These are phyloP conservation scores for Cryptosporidium meleagridis DNA, from an alignment of 169 alveolate species.

Conservation along the genomic window DNA sequence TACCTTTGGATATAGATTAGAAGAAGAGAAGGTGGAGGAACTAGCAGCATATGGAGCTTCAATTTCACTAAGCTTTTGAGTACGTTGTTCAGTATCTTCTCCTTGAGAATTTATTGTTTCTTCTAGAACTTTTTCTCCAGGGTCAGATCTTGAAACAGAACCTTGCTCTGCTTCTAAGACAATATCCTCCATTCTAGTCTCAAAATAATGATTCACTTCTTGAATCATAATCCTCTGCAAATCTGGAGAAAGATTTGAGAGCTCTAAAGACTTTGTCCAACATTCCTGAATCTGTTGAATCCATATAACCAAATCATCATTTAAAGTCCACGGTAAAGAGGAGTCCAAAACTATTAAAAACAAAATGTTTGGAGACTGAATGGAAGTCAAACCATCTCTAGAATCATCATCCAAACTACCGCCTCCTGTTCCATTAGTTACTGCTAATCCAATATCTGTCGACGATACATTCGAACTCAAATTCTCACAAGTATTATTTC, in stretches of 20 bases:
- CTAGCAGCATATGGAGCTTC: background rate
- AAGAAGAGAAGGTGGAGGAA: too few species aligned
- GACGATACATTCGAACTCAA: background rate
- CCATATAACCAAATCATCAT: conserved; percentile 62
- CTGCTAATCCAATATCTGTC: background rate
- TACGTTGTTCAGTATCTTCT: background rate
- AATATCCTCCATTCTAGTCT: background rate
- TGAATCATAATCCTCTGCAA: conserved; percentile 54
- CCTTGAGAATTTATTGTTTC: background rate
- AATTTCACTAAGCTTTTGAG: background rate
- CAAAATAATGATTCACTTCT: conserved; percentile 17
- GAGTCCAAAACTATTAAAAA: conserved; percentile 57
- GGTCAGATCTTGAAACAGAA: background rate
- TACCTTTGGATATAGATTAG: conserved; percentile 11
- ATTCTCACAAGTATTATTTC: background rate
- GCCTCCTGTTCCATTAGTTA: background rate
- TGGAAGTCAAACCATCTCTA: background rate
- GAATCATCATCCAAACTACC: background rate
- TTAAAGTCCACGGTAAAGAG: conserved; percentile 72
- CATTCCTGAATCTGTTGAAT: conserved; percentile 48
- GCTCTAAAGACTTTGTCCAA: conserved; percentile 52
- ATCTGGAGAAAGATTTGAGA: conserved; percentile 21
- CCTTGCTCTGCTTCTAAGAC: too few species aligned
- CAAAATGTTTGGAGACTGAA: conserved; percentile 41
- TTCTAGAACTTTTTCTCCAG: background rate